Evolutionary conservation across 2,329 filamentous ascomycete genomes (phyloP), one percentile per base, ranked within the genome.

Genomic region (Pyrenophora teres): DNA sequence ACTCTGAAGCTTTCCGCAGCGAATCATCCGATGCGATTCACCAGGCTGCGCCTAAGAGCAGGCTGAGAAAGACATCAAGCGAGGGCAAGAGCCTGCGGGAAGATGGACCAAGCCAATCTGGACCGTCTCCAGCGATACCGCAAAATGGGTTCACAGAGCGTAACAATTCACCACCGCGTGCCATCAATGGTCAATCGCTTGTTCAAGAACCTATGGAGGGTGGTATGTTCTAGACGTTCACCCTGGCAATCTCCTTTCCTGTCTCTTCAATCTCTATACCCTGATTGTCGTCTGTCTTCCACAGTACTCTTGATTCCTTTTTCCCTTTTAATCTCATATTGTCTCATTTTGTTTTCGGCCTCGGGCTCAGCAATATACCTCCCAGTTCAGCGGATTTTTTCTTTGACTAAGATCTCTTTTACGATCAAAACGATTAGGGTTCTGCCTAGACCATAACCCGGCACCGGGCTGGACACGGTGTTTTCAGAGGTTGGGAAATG

Each of bases 41-140:
- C 13, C 59, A 61, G 9, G 50, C 51, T 12, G 65, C 70, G 42
- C 65, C 72, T 19, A 73, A 76, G 46, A 73, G 75, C 33, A 65
- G 71, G 47, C 60, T 81, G 16, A 74, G 79, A 47, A 81, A 82
- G 63, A 74, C 73, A 10, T 77, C 77, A 5, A 81, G 79, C 55
- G 80, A 81, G 57, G 78, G 79, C 19, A 78, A 75, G 16, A 78
- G 75, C 45, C 65, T 83, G 50, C 75, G 79, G 44, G 72, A 70
- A 6, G 74, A 72, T 40, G 75, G 78, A 32, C 66, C 68, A 50
- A 46, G 56, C 33, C 64, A 66, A 35, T 40, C 53, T 18, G 60
- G 57, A 13, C 36, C 56, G n/a, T 63, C 65, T 23, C 69, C 69
- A 18, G 63, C 69, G 4, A 54, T 72, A 52, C 70, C 71, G 35